These are phyloP conservation scores for Candida buenavistaensis DNA, from an alignment of 1,139 yeast species.

Conservation along the genomic window DNA sequence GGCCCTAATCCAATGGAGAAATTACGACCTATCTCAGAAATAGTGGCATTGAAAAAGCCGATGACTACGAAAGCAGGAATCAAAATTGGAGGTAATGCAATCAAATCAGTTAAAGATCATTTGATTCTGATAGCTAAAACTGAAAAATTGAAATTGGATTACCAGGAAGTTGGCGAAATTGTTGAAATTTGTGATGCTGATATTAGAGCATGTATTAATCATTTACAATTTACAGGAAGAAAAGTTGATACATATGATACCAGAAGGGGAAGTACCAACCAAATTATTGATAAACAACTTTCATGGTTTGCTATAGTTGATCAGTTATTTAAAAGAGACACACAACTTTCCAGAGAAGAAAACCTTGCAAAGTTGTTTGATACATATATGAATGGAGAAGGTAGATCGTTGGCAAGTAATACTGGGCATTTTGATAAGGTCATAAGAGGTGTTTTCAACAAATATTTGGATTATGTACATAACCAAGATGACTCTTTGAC, in stretches of 20 bases:
- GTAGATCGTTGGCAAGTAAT: slow-evolving; percentile 45
- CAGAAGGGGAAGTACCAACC: slow-evolving; percentile 8
- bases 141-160: slow-evolving; percentile 35
- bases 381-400: slow-evolving; percentile 34
- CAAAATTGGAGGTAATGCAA: slow-evolving; percentile 35
- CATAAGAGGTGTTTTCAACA: slow-evolving; percentile 69
- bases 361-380: slow-evolving; percentile 46
- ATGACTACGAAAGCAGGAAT: slow-evolving; percentile 38
- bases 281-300: slow-evolving; percentile 44
- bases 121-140: slow-evolving; percentile 31
- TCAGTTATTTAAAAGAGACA: slow-evolving; percentile 51
- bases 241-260: slow-evolving; percentile 17
- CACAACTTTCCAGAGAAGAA: slow-evolving; percentile 45
- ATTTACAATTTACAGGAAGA: slow-evolving; percentile 66
- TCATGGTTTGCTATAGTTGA: slow-evolving; percentile 64
- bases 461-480: slow-evolving; percentile 51
- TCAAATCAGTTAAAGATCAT: slow-evolving; percentile 42
- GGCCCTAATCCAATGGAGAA: slow-evolving; percentile 60
- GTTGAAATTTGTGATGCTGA: slow-evolving; percentile 80
- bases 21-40: slow-evolving; percentile 70
- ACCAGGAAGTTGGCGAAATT: slow-evolving; percentile 46
- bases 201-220: slow-evolving; percentile 80
- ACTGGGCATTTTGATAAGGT: slow-evolving; percentile 60
- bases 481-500: slow-evolving; percentile 64
- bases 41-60: slow-evolving; percentile 65